A percentile compares a stretch with the other conserved stretches of the same genome.
These are phyloP conservation scores for Rachicladosporium sp. DNA, from an alignment of 2,329 filamentous ascomycete genomes.

Conservation along the genomic window DNA sequence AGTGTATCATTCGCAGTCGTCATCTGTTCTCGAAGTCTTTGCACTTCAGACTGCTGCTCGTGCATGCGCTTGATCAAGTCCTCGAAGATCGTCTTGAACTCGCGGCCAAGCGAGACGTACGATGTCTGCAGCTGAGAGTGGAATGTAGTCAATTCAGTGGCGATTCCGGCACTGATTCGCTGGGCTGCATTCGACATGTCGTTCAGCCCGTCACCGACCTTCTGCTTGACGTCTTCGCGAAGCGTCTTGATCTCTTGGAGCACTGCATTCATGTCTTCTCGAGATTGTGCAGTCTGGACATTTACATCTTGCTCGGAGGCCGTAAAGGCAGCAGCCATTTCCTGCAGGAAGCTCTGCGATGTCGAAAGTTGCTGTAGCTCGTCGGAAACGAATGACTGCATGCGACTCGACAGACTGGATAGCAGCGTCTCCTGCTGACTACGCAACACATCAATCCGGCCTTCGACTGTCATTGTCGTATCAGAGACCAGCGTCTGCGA, in stretches of 20 bases:
- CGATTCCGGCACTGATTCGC: conserved; percentile 77
- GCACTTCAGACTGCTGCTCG: conserved; percentile 64
- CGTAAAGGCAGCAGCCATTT: conserved; percentile 56
- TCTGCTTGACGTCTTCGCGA: conserved; percentile 73
- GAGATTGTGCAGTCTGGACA: conserved; percentile 54
- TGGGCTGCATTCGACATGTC: conserved; percentile 74
- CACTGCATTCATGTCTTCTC: conserved; percentile 79
- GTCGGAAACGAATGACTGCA: conserved; percentile 63
- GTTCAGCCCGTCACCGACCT: conserved; percentile 72
- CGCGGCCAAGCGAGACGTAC: conserved; percentile 69
- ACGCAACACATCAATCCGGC: conserved; percentile 60
- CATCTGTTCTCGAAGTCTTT: conserved; percentile 60
- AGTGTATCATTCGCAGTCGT: conserved; percentile 56
- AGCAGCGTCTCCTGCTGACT: conserved; percentile 61
- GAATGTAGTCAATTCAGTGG: conserved; percentile 73
- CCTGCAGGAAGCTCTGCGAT: conserved; percentile 58
- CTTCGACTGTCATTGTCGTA: conserved; percentile 66
- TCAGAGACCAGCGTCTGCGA: conserved; percentile 65
- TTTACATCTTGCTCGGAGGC: conserved; percentile 57
- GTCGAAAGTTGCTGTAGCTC: conserved; percentile 61
- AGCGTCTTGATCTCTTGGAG: conserved; percentile 86
- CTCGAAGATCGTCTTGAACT: conserved; percentile 79
- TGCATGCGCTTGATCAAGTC: conserved; percentile 62
- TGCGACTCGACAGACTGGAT: conserved; percentile 52
- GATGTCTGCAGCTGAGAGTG: conserved; percentile 74